Evolutionary conservation across 805 yeast species (phyloP).

Genomic region (Yamadazyma philogaea): DNA sequence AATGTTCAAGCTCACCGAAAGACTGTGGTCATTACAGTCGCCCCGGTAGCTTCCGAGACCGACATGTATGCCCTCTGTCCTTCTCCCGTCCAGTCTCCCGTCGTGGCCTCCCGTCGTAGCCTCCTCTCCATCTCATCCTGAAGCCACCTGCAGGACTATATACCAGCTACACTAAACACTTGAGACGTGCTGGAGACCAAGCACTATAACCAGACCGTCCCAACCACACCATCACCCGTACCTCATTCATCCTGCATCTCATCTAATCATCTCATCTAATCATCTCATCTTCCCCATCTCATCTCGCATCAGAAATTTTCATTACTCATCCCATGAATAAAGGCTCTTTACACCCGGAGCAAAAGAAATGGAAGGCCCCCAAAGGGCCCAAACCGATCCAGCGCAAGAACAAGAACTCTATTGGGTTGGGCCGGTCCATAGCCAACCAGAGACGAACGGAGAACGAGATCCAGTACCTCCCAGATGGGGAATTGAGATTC

Average conservation of each 20-base stretch:
- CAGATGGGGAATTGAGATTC: slow-evolving; percentile 87
- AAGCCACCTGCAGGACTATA: too few relatives aligned
- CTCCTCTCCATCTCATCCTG: too few relatives aligned
- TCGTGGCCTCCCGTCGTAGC: too few relatives aligned
- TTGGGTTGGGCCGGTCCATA: slow-evolving; percentile 84
- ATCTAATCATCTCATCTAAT: background rate
- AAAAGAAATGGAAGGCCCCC: slow-evolving; percentile 80
- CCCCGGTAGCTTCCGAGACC: too few relatives aligned
- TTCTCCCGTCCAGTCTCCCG: too few relatives aligned
- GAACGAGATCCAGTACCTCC: slow-evolving; percentile 65
- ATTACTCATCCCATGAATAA: slow-evolving; percentile 24
- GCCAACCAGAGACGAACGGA: slow-evolving; percentile 69
- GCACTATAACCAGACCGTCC: too few relatives aligned
- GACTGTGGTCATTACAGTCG: too few relatives aligned
- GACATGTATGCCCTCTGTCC: too few relatives aligned
- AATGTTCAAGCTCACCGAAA: too few relatives aligned
- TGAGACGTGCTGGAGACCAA: too few relatives aligned
- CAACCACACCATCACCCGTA: background rate
- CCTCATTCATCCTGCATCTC: background rate
- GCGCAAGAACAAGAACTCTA: slow-evolving; percentile 75
- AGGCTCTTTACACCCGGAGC: slow-evolving; percentile 44
- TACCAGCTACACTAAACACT: too few relatives aligned
- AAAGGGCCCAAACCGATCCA: slow-evolving; percentile 90
- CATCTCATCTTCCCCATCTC: slow-evolving; percentile 2
- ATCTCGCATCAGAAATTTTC: background rate